Evolutionary conservation across 2,329 filamentous ascomycete species (phyloP).

Genomic region (Colletotrichum tanaceti): DNA sequence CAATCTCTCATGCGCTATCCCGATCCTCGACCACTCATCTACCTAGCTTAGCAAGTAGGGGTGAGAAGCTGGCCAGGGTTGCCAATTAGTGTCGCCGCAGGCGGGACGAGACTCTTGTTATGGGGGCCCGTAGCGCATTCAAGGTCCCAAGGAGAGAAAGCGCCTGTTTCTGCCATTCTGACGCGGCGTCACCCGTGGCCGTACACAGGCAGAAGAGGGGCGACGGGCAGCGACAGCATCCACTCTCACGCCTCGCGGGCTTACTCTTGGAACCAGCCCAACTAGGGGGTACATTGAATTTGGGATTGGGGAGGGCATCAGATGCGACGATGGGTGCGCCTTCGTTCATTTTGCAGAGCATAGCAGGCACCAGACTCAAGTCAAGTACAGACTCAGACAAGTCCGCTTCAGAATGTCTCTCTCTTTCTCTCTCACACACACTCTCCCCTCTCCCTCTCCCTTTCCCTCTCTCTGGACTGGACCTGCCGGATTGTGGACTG

Average conservation of each 20-base stretch:
- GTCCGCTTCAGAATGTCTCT: slow-evolving; percentile 37
- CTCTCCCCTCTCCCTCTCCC: slow-evolving; percentile 16
- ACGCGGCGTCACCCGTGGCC: slow-evolving; percentile 23
- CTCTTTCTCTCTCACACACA: slow-evolving; percentile 2
- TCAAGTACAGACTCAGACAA: slow-evolving; percentile 24
- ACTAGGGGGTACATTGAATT: neutral
- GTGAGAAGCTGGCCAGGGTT: neutral
- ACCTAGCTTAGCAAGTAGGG: neutral
- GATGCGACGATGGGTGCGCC: slow-evolving; percentile 6
- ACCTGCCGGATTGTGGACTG: neutral
- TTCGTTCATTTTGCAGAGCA: neutral
- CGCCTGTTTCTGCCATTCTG: slow-evolving; percentile 28
- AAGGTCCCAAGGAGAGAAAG: slow-evolving; percentile 26
- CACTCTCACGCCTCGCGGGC: slow-evolving; percentile 18
- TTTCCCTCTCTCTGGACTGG: neutral
- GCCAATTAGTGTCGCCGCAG: slow-evolving; percentile 26
- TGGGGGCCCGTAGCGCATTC: slow-evolving; percentile 21
- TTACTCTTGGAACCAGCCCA: slow-evolving; percentile 19
- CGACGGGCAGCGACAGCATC: slow-evolving; percentile 34
- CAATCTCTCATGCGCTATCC: slow-evolving; percentile 9
- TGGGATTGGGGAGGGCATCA: neutral
- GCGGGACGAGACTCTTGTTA: slow-evolving; percentile 18
- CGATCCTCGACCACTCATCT: slow-evolving; percentile 12
- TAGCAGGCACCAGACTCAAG: neutral
- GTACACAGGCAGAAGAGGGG: slow-evolving; percentile 10